A percentile compares a stretch with the other conserved stretches of the same genome.
These are phyloP conservation scores for Fusarium sp. DNA, from an alignment of 2,329 filamentous ascomycete species.

Conservation along the genomic window DNA sequence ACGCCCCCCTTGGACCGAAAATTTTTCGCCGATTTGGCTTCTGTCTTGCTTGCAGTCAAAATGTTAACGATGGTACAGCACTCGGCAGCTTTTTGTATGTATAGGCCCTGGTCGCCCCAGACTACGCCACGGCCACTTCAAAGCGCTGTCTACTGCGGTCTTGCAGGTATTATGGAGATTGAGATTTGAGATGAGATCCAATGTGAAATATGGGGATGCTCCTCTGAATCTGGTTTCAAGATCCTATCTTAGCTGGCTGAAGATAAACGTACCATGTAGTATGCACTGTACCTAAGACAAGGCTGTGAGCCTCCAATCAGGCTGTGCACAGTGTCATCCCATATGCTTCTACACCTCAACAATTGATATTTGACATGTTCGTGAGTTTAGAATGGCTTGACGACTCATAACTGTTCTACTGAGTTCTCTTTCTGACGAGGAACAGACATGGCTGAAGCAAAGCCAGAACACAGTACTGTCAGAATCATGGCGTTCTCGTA, in stretches of 20 bases:
- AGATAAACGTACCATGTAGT: neutral
- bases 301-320: constrained; percentile 5
- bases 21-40: constrained; percentile 39
- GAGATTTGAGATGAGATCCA: constrained; percentile 28
- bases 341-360: constrained; percentile 10
- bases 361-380: neutral
- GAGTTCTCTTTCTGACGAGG: neutral
- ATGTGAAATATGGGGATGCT: constrained; percentile 26
- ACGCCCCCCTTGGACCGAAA: constrained; percentile 44
- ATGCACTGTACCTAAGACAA: constrained; percentile 3
- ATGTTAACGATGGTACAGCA: constrained; percentile 21
- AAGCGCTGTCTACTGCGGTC: constrained; percentile 1
- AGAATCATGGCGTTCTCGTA: neutral
- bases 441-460: neutral
- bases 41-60: constrained; percentile 12
- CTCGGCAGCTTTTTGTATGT: constrained; percentile 18
- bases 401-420: neutral
- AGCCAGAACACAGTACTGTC: constrained; percentile 1
- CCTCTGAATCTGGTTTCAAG: constrained; percentile 11
- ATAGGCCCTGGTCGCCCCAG: constrained; percentile 35
- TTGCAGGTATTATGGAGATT: constrained; percentile 1
- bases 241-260: constrained; percentile 15
- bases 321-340: constrained; percentile 25
- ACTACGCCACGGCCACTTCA: constrained; percentile 18
- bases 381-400: constrained; percentile 11